These are phyloP conservation scores for Magnusiomyces clavatus DNA, from an alignment of 1,139 yeast genomes.

Conservation along the genomic window DNA sequence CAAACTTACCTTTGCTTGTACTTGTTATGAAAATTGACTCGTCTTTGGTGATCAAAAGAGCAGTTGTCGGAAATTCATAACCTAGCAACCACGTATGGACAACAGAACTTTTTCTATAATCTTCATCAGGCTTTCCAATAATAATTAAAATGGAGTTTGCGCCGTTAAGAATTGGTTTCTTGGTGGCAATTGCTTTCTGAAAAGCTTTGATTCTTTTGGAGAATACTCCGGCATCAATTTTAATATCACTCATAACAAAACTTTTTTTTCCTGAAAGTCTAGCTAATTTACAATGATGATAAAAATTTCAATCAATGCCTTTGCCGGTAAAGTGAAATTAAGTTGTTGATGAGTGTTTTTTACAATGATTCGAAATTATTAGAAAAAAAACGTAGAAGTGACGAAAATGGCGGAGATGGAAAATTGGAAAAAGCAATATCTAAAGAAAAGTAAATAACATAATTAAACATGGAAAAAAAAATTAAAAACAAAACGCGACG, in stretches of 20 bases:
- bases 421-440: too few species aligned
- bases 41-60: constrained; percentile 54
- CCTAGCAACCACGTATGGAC: constrained; percentile 91
- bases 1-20: constrained; percentile 47
- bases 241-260: constrained; percentile 20
- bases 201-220: constrained; percentile 37
- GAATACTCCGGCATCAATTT: constrained; percentile 40
- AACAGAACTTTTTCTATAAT: constrained; percentile 80
- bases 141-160: constrained; percentile 55
- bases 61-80: constrained; percentile 91
- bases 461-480: too few species aligned
- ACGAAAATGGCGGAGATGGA: too few species aligned
- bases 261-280: neutral
- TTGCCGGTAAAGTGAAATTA: too few species aligned
- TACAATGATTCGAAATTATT: too few species aligned
- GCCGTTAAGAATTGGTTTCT: constrained; percentile 38
- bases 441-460: too few species aligned
- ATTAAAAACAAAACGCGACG: too few species aligned
- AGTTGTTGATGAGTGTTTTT: too few species aligned
- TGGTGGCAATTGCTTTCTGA: constrained; percentile 35
- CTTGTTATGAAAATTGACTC: constrained; percentile 67
- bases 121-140: constrained; percentile 79
- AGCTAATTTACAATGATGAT: too few species aligned
- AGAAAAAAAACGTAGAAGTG: too few species aligned
- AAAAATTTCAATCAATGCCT: too few species aligned